Percentiles rank a stretch among this genome's conserved stretches.
phyloP scores from a whole-genome alignment of 1,284 basidiomycete species.

The Fomitopsis schrenkii region DNA sequence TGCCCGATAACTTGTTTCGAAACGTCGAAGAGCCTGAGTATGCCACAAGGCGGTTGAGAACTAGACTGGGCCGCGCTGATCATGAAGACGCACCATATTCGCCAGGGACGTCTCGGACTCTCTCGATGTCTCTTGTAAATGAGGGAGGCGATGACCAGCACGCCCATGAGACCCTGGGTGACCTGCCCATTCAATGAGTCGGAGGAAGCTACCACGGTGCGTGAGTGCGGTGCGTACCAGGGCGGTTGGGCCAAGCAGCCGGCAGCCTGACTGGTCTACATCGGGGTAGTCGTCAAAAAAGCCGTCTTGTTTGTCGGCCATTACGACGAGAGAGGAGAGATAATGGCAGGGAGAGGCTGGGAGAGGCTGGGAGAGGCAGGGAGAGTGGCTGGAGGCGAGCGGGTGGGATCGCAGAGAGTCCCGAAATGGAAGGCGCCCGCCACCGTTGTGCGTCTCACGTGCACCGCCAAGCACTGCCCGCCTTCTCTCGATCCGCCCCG shows the following conservation, averaged over 20 bases:
- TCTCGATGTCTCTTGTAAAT: conserved; percentile 90
- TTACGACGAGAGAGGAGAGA: neutral
- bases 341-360: neutral
- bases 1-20: conserved; percentile 92
- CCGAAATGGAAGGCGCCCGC: neutral
- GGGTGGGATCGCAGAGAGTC: neutral
- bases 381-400: neutral
- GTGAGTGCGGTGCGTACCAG: conserved; percentile 40
- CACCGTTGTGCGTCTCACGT: neutral
- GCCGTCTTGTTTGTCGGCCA: conserved; percentile 11
- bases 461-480: neutral
- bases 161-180: conserved; percentile 82
- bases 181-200: conserved; percentile 37
- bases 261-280: conserved; percentile 58
- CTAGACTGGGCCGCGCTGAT: neutral
- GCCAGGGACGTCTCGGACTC: conserved; percentile 82
- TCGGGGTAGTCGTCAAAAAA: conserved; percentile 36
- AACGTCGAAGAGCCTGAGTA: conserved; percentile 77
- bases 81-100: conserved; percentile 69
- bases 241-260: conserved; percentile 63
- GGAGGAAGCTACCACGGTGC: neutral
- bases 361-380: conserved; percentile 1
- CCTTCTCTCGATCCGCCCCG: neutral
- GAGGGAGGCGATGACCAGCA: conserved; percentile 82
- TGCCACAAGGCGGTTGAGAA: neutral